phyloP scores from a whole-genome alignment of 2,329 filamentous ascomycete species.

The Pseudogymnoascus sp. region DNA sequence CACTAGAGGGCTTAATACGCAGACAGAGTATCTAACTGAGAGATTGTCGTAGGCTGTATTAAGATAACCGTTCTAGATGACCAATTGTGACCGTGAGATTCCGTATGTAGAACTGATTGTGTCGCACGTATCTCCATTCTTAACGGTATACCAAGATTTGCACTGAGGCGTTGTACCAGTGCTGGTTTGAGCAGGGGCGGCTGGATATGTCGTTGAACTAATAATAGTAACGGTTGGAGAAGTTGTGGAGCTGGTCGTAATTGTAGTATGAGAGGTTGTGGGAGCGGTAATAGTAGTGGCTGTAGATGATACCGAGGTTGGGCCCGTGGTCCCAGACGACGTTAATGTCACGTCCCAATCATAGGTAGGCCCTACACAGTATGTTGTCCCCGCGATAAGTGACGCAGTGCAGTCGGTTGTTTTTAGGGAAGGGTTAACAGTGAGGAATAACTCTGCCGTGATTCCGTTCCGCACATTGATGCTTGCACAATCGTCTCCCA shows the following conservation, averaged over 20 bases:
- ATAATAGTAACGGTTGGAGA: not conserved
- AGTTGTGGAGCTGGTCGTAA: not conserved
- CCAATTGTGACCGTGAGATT: not conserved
- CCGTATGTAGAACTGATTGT: not conserved
- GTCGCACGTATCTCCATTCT: not conserved
- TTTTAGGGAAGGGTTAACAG: too few relatives aligned
- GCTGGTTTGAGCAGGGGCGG: not conserved
- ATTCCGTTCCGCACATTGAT: too few relatives aligned
- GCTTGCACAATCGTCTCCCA: too few relatives aligned
- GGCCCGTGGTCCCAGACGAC: too few relatives aligned
- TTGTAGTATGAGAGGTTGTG: not conserved
- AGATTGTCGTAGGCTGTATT: not conserved
- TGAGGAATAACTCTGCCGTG: too few relatives aligned
- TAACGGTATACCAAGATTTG: not conserved
- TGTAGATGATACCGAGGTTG: too few relatives aligned
- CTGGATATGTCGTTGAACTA: not conserved
- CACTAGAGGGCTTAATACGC: not conserved
- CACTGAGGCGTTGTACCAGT: not conserved
- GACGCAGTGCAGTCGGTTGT: too few relatives aligned
- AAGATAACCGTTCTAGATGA: not conserved
- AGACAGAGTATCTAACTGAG: not conserved
- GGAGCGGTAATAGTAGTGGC: not conserved
- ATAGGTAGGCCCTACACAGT: too few relatives aligned
- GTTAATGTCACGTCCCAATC: too few relatives aligned
- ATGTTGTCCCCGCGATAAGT: too few relatives aligned